Evolutionary conservation across 805 yeast genomes (phyloP), one percentile per base, ranked within the genome.

Genomic region (Spathaspora hagerdaliae): DNA sequence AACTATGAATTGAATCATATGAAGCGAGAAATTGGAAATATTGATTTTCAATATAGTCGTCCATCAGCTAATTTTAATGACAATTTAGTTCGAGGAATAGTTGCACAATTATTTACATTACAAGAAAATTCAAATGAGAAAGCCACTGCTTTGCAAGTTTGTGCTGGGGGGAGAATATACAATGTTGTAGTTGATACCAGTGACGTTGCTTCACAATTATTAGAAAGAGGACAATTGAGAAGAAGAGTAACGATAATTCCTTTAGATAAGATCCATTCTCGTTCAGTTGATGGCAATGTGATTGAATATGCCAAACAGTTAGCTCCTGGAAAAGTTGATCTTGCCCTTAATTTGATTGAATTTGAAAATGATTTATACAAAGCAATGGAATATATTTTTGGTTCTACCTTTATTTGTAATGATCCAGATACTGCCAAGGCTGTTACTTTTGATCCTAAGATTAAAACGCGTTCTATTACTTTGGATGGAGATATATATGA

Each of bases 321-420:
- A 7, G 87, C 94, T 32, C 95, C 96, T 1, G 83, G 82, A 2
- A 82, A 85, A 51, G 98, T 91, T 13, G 95, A 94, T 52, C 71
- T 90, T n/a, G 99, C 99, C 0, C 63, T 90, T 39, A 82, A 91
- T 56, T 69, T 92, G 48, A 76, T 94, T 44, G 85, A 85, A 2
- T 95, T 79, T 59, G 88, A 87, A 14, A 63, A 67, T 0, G 88
- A 85, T 45, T 83, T 89, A 19, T 48, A 74, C 4, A 82, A 76
- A 44, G 99, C 98, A 0, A 87, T 95, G 94, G 84, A 87, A 53
- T 89, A 81, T 54, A 88, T 92, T 19, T 94, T 94, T 66, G 99
- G 99, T 12, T 73, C 81, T 19, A 87, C 95, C n/a, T 77, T 95
- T 38, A 77, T 94, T 19, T 94, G 99, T 67, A 69, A 81, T 14